Base-by-base conservation (phyloP, 495 filamentous ascomycete species). In the Entonaema liquescens region DNA sequence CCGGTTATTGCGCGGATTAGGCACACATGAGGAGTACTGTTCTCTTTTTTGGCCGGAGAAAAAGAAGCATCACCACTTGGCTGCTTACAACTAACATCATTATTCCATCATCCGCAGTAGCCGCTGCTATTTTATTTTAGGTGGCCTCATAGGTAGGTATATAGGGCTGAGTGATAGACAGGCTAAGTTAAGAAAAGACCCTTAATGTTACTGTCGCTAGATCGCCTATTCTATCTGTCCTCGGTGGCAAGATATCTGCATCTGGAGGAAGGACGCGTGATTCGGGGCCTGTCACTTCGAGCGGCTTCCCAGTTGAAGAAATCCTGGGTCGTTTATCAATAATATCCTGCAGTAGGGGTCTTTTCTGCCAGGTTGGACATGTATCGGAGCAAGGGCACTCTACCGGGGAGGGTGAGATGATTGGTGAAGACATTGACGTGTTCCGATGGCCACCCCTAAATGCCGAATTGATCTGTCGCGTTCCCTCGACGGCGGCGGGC, bases 401-500 rank as follows among this genome's bases (percentile, higher is more conserved):
- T 8, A 42, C 53, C 53, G 15, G 17, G 17, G 38, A 36, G 13
- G 13, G 36, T 31, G 56, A 38, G 59, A 62, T 53, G 29, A 64
- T 40, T 40, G 38, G 65, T 33, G 28, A 59, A 28, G 26, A 55
- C 54, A 33, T 31, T 38, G 59, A 53, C 59, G 26, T 54, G 52
- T 61, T 68, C 70, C 55, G 60, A 65, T 59, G 70, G 49, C 21
- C 44, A 55, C 49, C 15, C 23, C 29, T 68, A 59, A 65, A 19
- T 68, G 65, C 65, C 65, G 65, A 59, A 57, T 59, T 65, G 65
- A 68, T 65, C 36, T 73, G 35, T 72, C 64, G 61, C 52, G 65
- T 73, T 65, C 53, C 28, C 29, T 47, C 26, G 42, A 63, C 42
- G 23, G 59, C 54, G 59, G 28, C 64, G 59, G 54, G 38, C 65